Evolutionary conservation across 2,329 filamentous ascomycete genomes (phyloP), one percentile per base, ranked within the genome.

Genomic region (Metarhizium humberi): DNA sequence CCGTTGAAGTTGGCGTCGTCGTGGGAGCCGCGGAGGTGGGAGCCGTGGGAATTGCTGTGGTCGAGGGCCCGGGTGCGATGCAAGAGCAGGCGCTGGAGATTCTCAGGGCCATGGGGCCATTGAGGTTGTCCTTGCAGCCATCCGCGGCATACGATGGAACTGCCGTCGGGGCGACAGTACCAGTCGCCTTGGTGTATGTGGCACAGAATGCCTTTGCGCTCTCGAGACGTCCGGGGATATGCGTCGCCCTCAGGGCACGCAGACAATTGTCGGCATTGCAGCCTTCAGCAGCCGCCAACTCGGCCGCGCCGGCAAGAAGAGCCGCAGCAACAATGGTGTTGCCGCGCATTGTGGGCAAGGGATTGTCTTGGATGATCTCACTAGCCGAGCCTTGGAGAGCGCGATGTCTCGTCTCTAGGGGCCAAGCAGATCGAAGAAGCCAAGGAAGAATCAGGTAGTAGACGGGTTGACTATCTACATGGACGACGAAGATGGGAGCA

Each of bases 211-310:
- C 59, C 58, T 62, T 64, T 13, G 67, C 68, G 53, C 62, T 62
- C 55, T 64, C 58, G 7, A 71, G 59, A 20, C 67, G 67, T 53
- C 66, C 68, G 11, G 67, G 64, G 25, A 60, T 64, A 52, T 66
- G 64, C 13, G 63, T 69, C 43, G 70, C 66, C 42, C 67, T 61
- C 57, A 72, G 56, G n/a, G 70, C 69, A 20, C 69, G 67, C 29
- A 71, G 66, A 61, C 71, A 73, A 59, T 71, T 69, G 61, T 73
- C 70, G 50, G 68, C 67, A 55, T 61, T 59, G 62, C 69, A 70
- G 25, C 57, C 54, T n/a, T n/a, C 29, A 42, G 50, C 32, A 51
- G 54, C 43, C 32, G 50, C 55, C 14, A 47, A 32, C 36, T 53
- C 53, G 20, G 34, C 36, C 42, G 16, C 47, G 34, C 45, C 55